Evolutionary conservation across 2,329 filamentous ascomycete species (phyloP).

Genomic region (Aspergillus cejpii): DNA sequence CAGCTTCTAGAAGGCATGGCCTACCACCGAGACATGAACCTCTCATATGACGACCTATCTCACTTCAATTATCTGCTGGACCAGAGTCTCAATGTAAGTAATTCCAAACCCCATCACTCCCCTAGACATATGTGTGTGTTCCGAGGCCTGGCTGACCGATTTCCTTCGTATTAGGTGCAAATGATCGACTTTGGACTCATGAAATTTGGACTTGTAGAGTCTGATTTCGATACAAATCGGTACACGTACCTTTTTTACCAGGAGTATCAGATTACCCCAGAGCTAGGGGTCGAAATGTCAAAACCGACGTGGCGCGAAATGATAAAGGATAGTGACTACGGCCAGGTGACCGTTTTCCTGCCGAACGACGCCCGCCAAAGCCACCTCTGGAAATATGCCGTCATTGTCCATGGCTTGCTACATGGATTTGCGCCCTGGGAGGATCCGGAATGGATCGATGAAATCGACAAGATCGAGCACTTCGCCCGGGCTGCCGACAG

Average conservation of each 20-base stretch:
- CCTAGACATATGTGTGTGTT: background rate
- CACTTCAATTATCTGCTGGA: slow-evolving; percentile 28
- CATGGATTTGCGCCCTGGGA: slow-evolving; percentile 33
- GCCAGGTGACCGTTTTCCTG: background rate
- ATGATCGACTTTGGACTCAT: slow-evolving; percentile 6
- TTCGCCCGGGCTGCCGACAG: background rate
- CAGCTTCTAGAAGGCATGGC: slow-evolving; percentile 26
- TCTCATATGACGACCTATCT: slow-evolving; percentile 27
- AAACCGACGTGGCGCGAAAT: background rate
- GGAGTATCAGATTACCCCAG: slow-evolving; percentile 25
- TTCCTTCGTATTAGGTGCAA: slow-evolving; percentile 13
- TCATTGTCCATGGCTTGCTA: slow-evolving; percentile 25
- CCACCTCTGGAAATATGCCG: slow-evolving; percentile 25
- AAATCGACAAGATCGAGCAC: slow-evolving; percentile 3
- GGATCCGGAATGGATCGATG: slow-evolving; percentile 9
- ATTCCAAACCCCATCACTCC: background rate
- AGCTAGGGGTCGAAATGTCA: slow-evolving; percentile 17
- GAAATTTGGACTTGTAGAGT: slow-evolving; percentile 10
- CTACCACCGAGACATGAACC: slow-evolving; percentile 26
- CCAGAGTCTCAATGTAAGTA: slow-evolving; percentile 14
- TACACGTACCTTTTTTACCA: slow-evolving; percentile 16
- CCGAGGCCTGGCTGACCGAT: background rate
- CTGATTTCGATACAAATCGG: slow-evolving; percentile 1
- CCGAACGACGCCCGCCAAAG: slow-evolving; percentile 16
- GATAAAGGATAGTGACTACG: background rate